These are phyloP conservation scores for Phycomyces blakesleeanus DNA, from an alignment of 192 early-diverging fungal genomes.

Conservation along the genomic window DNA sequence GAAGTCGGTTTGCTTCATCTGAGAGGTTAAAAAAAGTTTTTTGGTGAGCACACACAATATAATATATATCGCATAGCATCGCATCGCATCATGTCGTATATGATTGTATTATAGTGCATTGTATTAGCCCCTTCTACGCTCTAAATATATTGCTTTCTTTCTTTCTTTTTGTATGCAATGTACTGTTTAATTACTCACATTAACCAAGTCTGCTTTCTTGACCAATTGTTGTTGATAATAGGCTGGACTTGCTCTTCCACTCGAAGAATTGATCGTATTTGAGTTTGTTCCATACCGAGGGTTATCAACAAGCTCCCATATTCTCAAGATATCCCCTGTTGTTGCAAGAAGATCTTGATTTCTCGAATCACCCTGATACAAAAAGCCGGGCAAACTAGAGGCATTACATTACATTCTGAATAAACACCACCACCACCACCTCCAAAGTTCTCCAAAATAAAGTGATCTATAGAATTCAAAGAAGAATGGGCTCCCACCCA, in stretches of 20 bases:
- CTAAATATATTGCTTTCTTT: too few species aligned
- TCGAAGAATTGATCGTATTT: constrained; percentile 26
- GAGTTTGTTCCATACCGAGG: constrained; percentile 30
- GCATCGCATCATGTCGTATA: too few species aligned
- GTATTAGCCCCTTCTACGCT: too few species aligned
- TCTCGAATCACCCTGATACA: constrained; percentile 12
- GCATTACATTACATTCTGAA: constrained; percentile 4
- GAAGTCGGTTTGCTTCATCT: constrained; percentile 67
- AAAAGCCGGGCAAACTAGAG: constrained; percentile 2
- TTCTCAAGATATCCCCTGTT: constrained; percentile 77
- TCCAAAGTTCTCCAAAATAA: too few species aligned
- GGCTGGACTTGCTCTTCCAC: constrained; percentile 29
- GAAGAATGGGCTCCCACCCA: too few species aligned
- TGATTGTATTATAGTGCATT: too few species aligned
- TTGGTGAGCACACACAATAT: too few species aligned
- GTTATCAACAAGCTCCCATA: constrained; percentile 83
- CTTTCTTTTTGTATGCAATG: background rate
- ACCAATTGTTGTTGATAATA: constrained; percentile 34
- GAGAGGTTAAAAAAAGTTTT: background rate
- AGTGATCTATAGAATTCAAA: too few species aligned
- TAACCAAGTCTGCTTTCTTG: constrained; percentile 52
- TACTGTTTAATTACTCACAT: constrained; percentile 42
- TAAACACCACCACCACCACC: background rate
- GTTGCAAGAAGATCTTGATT: constrained; percentile 81
- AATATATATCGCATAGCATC: too few species aligned